Conservation (phyloP, 371 early-diverging fungal species). For the Mortierella sp. region DNA sequence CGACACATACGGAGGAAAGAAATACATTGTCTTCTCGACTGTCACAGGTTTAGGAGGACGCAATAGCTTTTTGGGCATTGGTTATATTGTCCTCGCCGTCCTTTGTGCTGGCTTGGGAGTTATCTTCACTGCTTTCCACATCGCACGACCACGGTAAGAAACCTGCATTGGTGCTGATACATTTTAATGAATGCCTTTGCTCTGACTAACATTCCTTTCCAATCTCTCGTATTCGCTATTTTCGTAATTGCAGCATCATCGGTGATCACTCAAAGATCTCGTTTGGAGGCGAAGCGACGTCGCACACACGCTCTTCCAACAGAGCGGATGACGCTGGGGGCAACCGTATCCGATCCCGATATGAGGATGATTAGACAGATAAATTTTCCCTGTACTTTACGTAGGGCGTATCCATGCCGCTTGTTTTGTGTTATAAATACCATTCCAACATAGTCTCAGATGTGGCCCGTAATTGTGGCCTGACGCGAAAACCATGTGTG, state of each 20-base stretch:
- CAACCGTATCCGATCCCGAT: slow-evolving; percentile 50
- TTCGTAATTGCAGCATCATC: slow-evolving; percentile 29
- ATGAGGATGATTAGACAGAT: slow-evolving; percentile 38
- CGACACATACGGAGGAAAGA: slow-evolving; percentile 88
- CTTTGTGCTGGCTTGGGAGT: slow-evolving; percentile 87
- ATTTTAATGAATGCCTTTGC: not conserved
- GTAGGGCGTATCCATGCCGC: too few relatives aligned
- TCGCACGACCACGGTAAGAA: slow-evolving; percentile 84
- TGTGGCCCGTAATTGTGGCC: not conserved
- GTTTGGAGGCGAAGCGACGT: slow-evolving; percentile 42
- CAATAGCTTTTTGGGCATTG: slow-evolving; percentile 94
- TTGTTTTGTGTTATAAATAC: slow-evolving; percentile 2
- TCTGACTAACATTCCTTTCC: not conserved
- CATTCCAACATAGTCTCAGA: not conserved
- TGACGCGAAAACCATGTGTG: too few relatives aligned
- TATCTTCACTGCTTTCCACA: slow-evolving; percentile 87
- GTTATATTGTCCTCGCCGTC: slow-evolving; percentile 89
- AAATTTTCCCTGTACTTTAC: not conserved
- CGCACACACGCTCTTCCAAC: slow-evolving; percentile 28
- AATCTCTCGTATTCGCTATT: not conserved
- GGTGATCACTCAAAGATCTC: slow-evolving; percentile 58
- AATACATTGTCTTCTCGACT: slow-evolving; percentile 91
- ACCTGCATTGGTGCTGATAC: not conserved
- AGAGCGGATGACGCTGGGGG: slow-evolving; percentile 44
- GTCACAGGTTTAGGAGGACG: slow-evolving; percentile 92